Evolutionary conservation across 371 early-diverging fungal genomes (phyloP).

Genomic region (Funneliformis caledonium): DNA sequence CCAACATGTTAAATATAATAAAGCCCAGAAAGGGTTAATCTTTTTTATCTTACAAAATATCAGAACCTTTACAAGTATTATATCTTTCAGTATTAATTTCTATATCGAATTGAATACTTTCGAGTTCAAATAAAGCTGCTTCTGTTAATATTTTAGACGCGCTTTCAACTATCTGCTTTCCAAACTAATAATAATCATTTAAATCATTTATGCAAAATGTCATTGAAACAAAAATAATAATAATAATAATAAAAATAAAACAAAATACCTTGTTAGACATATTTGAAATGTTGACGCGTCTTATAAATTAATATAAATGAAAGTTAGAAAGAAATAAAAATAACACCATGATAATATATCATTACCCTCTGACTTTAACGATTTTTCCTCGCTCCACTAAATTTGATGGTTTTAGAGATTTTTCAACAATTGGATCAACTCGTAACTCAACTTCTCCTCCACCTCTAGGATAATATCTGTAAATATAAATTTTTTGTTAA

Average conservation of each 20-base stretch:
- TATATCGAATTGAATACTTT: conserved; percentile 13
- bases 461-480: conserved; percentile 34
- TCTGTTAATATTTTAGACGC: background rate
- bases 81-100: conserved; percentile 19
- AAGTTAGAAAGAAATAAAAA: background rate
- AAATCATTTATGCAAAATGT: background rate
- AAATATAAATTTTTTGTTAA: background rate
- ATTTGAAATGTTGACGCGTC: conserved; percentile 10
- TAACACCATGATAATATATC: background rate
- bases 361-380: conserved; percentile 9
- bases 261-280: conserved; percentile 2
- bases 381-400: conserved; percentile 3
- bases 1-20: background rate
- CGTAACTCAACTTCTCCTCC: conserved; percentile 6
- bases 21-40: too few relatives aligned
- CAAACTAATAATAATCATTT: conserved; percentile 9
- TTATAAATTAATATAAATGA: background rate
- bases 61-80: background rate
- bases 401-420: conserved; percentile 5
- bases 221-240: background rate
- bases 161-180: background rate
- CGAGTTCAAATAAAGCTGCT: background rate
- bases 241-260: background rate
- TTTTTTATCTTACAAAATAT: conserved; percentile 5
- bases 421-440: conserved; percentile 26